phyloP scores from a whole-genome alignment of 345 rosid genomes.

The Crucihimalaya himalaica region DNA sequence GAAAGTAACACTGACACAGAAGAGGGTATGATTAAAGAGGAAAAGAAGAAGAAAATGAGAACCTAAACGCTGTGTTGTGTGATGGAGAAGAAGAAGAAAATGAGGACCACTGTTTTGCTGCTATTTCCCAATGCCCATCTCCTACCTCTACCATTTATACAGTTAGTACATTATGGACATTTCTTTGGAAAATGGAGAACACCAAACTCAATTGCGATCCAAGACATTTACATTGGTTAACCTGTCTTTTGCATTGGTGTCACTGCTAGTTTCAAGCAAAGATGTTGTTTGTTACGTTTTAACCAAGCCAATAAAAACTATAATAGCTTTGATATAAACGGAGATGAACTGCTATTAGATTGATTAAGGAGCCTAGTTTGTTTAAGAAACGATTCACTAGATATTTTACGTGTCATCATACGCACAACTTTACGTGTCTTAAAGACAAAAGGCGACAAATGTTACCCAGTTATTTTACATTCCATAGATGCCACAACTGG shows the following conservation, averaged over 20 bases:
- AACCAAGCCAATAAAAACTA: neutral
- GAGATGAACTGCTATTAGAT: neutral
- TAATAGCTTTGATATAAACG: neutral
- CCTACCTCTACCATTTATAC: constrained; percentile 23
- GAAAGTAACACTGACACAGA: constrained; percentile 33
- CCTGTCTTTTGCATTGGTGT: neutral
- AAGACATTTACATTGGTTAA: neutral
- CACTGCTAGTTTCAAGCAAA: neutral
- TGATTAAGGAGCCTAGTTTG: neutral
- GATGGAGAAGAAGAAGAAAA: neutral
- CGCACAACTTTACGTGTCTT: neutral
- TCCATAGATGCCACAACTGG: constrained; percentile 7
- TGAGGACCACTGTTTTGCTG: constrained; percentile 32
- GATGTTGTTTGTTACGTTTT: constrained; percentile 5
- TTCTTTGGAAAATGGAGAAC: neutral
- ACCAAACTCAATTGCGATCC: neutral
- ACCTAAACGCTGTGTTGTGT: constrained; percentile 4
- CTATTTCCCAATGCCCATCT: constrained; percentile 24
- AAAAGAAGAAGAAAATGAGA: constrained; percentile 18
- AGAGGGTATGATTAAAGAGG: constrained; percentile 28
- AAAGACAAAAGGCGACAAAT: constrained; percentile 2
- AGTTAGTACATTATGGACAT: neutral
- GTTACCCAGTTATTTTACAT: constrained; percentile 11
- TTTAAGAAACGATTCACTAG: neutral
- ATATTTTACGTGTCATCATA: neutral